Base-by-base conservation (phyloP, 176 grass and related monocot genomes). In the Aechmea fasciata region DNA sequence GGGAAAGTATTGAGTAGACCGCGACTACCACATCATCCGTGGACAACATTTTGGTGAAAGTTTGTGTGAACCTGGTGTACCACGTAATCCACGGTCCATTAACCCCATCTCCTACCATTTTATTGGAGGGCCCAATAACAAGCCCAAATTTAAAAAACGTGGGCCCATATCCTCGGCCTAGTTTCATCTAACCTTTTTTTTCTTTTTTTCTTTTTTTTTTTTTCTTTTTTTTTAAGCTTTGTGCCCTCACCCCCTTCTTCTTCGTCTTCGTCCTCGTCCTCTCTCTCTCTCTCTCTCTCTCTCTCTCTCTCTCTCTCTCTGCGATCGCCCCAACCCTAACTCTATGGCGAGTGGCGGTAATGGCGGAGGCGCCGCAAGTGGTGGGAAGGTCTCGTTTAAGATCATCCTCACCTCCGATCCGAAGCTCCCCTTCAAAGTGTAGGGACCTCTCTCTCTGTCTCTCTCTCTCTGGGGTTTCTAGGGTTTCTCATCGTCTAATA, bases 341-440 rank as follows among this genome's bases (percentile, higher is more conserved):
- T 3, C 33, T 41, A 77, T 69, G 67, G 71, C 80, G 77, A 54
- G 79, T 51, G 68, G 48, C 41, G 76, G 73, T 57, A 75, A 73
- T 48, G 51, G 68, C 76, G 81, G 69, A 24, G 67, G 78, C 11
- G 80, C 66, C 4, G 75, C 81, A 11, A 80, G 74, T 0, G 94
- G 88, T 2, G 93, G 94, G 52, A 99, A 99, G 94, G 94, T 99
- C 20, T 93, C 87, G 0, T 99, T 99, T 82, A 99, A 93, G 84
- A 75, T 93, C 65, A 99, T 81, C 25, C 94, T 99, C 73, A 99
- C 89, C 69, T 99, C 94, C 84, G 89, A 99, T 88, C 94, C 94
- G 64, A 99, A 99, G 84, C 94, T 99, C 22, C 94, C 94, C 52
- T 99, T 85, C 90, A 99, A 99, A 99, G 89, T 99, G 94, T 99